Conservation (phyloP, 2,329 filamentous ascomycete genomes). For the Exophiala dermatitidis region DNA sequence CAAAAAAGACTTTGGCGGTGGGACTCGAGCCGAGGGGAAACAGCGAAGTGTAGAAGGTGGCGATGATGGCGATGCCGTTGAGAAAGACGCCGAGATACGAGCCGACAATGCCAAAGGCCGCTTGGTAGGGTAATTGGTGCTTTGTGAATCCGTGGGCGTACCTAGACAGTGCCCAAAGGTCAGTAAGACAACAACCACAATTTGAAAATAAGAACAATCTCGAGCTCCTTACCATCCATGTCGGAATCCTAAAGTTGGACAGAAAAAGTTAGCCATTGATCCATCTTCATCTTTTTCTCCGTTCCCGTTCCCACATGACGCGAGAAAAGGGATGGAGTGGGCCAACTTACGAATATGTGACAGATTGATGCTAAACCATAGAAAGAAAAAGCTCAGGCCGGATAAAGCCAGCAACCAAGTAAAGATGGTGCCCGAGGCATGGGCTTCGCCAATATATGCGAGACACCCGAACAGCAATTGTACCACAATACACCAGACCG, state of each 20-base stretch:
- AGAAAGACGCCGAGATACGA: slow-evolving; percentile 73
- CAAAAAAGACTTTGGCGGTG: slow-evolving; percentile 41
- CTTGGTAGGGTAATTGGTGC: slow-evolving; percentile 70
- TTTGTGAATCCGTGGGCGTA: slow-evolving; percentile 58
- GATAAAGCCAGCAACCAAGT: slow-evolving; percentile 74
- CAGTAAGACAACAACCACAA: background rate
- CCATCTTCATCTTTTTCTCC: too few relatives aligned
- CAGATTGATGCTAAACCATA: slow-evolving; percentile 46
- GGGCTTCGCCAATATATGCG: slow-evolving; percentile 61
- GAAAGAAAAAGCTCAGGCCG: slow-evolving; percentile 66
- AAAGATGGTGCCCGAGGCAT: slow-evolving; percentile 50
- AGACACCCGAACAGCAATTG: slow-evolving; percentile 65
- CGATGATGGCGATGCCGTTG: slow-evolving; percentile 67
- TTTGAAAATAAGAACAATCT: background rate
- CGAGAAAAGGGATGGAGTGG: background rate
- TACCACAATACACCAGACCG: slow-evolving; percentile 63
- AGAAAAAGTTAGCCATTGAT: background rate
- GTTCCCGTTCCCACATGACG: background rate
- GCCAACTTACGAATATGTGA: slow-evolving; percentile 59
- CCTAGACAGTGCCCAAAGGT: slow-evolving; percentile 5
- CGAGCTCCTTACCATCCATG: slow-evolving; percentile 49
- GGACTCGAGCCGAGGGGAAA: slow-evolving; percentile 56
- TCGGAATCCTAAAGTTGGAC: slow-evolving; percentile 54
- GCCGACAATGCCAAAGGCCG: slow-evolving; percentile 70
- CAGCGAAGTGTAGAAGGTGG: slow-evolving; percentile 83